Conservation (phyloP, 2,329 filamentous ascomycete species). For the Cladorrhinum sp. region DNA sequence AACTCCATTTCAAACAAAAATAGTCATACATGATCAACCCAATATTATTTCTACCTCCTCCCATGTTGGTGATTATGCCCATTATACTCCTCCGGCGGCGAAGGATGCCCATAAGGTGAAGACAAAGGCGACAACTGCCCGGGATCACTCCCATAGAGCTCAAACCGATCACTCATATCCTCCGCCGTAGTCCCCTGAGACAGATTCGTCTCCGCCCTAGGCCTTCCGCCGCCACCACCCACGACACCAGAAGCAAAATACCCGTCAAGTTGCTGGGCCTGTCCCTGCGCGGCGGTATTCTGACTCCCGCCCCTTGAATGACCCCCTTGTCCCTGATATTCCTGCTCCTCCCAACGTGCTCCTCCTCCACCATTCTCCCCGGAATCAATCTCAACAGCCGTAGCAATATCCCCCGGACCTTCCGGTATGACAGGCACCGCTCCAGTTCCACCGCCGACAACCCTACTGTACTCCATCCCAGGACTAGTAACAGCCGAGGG, state of each 20-base stretch:
- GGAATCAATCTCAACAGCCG: conserved; percentile 55
- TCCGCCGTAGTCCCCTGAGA: conserved; percentile 7
- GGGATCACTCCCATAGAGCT: conserved; percentile 43
- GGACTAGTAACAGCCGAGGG: conserved; percentile 28
- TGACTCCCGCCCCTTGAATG: background rate
- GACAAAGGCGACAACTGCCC: conserved; percentile 16
- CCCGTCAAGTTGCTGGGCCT: background rate
- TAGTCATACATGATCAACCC: background rate
- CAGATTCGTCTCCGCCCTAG: conserved; percentile 7
- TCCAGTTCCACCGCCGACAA: background rate
- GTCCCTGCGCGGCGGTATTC: background rate
- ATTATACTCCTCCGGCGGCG: conserved; percentile 5
- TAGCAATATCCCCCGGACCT: conserved; percentile 47
- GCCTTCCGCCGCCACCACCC: background rate
- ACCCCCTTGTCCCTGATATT: background rate
- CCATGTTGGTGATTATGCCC: background rate
- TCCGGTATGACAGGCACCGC: conserved; percentile 44
- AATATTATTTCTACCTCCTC: background rate
- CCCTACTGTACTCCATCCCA: conserved; percentile 26
- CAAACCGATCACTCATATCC: conserved; percentile 35
- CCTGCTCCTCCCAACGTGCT: background rate
- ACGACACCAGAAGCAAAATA: background rate
- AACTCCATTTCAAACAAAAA: background rate
- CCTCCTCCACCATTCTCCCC: background rate
- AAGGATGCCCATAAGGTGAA: conserved; percentile 7